Evolutionary conservation across 768 basidiomycete species (phyloP).

Genomic region (Auricularia heimuer): DNA sequence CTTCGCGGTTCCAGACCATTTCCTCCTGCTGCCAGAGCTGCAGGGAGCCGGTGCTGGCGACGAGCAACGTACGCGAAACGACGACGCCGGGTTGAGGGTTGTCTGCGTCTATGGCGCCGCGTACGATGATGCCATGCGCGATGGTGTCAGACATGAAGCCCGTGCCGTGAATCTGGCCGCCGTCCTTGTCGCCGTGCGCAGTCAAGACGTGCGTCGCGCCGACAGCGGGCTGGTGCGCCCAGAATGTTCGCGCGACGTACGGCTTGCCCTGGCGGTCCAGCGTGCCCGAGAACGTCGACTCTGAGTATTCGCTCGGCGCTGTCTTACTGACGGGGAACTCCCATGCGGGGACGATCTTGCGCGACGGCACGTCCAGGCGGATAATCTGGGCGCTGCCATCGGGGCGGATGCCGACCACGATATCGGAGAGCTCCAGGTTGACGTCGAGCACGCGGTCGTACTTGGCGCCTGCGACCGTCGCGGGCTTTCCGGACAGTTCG

Average conservation of each 20-base stretch:
- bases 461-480: conserved; percentile 29
- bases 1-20: conserved; percentile 72
- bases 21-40: conserved; percentile 60
- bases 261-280: conserved; percentile 39
- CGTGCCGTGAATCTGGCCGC: conserved; percentile 36
- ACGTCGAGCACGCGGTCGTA: conserved; percentile 54
- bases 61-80: conserved; percentile 39
- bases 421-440: conserved; percentile 43
- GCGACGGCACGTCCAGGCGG: conserved; percentile 34
- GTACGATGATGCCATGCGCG: conserved; percentile 52
- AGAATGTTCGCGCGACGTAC: conserved; percentile 55
- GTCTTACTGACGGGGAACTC: conserved; percentile 43
- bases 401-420: conserved; percentile 47
- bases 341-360: conserved; percentile 33
- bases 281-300: conserved; percentile 52
- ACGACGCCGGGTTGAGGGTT: conserved; percentile 28
- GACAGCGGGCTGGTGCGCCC: conserved; percentile 50
- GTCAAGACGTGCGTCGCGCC: conserved; percentile 44
- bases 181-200: conserved; percentile 25
- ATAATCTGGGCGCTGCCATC: conserved; percentile 52
- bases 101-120: conserved; percentile 48
- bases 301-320: conserved; percentile 30
- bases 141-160: conserved; percentile 54
- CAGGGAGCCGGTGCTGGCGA: conserved; percentile 66
- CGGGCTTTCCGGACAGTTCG: conserved; percentile 38